These are phyloP conservation scores for Chaetoscypha palmicola DNA, from an alignment of 2,329 filamentous ascomycete species.

Conservation along the genomic window DNA sequence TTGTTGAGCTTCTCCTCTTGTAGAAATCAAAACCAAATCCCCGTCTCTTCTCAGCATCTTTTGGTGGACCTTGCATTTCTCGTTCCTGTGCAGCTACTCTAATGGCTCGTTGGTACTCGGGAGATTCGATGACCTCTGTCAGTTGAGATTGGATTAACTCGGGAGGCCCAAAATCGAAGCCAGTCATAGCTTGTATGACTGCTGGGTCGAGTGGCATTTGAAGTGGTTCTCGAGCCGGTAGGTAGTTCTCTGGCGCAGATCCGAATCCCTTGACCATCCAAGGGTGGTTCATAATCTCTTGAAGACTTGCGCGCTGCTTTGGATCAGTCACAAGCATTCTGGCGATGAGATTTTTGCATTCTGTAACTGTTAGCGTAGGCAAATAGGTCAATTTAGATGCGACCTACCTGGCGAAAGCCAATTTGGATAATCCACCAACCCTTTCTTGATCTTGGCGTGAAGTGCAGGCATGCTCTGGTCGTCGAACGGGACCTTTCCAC, in stretches of 20 bases:
- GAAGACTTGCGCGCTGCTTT: conserved; percentile 73
- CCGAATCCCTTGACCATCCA: conserved; percentile 95
- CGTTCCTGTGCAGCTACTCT: conserved; percentile 61
- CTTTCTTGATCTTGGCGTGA: conserved; percentile 98
- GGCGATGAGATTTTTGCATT: conserved; percentile 88
- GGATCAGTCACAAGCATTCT: conserved; percentile 96
- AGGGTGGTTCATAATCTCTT: conserved; percentile 88
- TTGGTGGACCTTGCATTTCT: conserved; percentile 44
- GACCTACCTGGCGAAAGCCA: conserved; percentile 81
- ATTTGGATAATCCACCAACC: conserved; percentile 87
- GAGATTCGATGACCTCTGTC: conserved; percentile 79
- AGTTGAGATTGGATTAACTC: conserved; percentile 79
- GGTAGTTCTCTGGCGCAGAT: conserved; percentile 78
- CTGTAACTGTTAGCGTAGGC: conserved; percentile 41
- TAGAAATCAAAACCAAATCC: conserved; percentile 94
- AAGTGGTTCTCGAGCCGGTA: conserved; percentile 79
- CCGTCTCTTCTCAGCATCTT: conserved; percentile 72
- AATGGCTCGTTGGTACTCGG: conserved; percentile 87
- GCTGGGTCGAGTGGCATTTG: conserved; percentile 74
- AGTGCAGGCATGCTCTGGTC: conserved; percentile 98
- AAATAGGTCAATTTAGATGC: background rate
- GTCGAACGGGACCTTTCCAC: conserved; percentile 96
- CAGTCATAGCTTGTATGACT: conserved; percentile 89
- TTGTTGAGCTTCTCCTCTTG: conserved; percentile 83
- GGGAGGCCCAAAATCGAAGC: conserved; percentile 89